phyloP scores from a whole-genome alignment of 2,329 filamentous ascomycete genomes.

The Exserohilum turcica region DNA sequence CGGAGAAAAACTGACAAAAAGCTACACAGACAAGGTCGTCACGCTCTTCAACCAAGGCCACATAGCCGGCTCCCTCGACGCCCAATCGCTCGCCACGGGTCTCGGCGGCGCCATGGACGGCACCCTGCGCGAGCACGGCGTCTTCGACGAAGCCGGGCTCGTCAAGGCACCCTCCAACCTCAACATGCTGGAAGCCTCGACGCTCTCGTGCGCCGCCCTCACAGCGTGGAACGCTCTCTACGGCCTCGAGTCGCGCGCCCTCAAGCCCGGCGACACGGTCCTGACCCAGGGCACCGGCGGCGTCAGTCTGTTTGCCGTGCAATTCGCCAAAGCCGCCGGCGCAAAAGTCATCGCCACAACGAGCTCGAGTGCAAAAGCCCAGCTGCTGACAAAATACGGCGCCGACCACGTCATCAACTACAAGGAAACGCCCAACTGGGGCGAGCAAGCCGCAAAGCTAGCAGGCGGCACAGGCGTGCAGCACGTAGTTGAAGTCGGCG shows the following conservation, averaged over 20 bases:
- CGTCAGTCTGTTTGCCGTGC: constrained; percentile 69
- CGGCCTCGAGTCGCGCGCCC: constrained; percentile 50
- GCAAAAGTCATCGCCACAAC: constrained; percentile 65
- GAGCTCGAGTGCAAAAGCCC: constrained; percentile 56
- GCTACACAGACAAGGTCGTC: constrained; percentile 58
- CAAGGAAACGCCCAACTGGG: constrained; percentile 59
- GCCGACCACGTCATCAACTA: constrained; percentile 65
- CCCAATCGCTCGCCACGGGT: constrained; percentile 55
- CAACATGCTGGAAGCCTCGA: constrained; percentile 54
- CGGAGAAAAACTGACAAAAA: constrained; percentile 7
- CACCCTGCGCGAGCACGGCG: constrained; percentile 68
- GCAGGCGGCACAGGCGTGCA: constrained; percentile 62
- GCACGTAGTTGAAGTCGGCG: constrained; percentile 69
- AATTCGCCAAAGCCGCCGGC: constrained; percentile 59
- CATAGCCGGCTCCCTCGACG: constrained; percentile 56
- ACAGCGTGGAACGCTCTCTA: constrained; percentile 61
- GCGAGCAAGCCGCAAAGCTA: constrained; percentile 57
- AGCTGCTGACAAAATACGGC: constrained; percentile 58
- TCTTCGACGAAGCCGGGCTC: constrained; percentile 70
- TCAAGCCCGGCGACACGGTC: constrained; percentile 55
- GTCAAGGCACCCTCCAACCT: constrained; percentile 65
- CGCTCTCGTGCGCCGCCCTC: constrained; percentile 53
- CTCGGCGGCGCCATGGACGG: constrained; percentile 73
- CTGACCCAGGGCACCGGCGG: constrained; percentile 74
- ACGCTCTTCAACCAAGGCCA: constrained; percentile 69